Conservation (phyloP, 169 alveolate species). For the Plasmodium malariae region DNA sequence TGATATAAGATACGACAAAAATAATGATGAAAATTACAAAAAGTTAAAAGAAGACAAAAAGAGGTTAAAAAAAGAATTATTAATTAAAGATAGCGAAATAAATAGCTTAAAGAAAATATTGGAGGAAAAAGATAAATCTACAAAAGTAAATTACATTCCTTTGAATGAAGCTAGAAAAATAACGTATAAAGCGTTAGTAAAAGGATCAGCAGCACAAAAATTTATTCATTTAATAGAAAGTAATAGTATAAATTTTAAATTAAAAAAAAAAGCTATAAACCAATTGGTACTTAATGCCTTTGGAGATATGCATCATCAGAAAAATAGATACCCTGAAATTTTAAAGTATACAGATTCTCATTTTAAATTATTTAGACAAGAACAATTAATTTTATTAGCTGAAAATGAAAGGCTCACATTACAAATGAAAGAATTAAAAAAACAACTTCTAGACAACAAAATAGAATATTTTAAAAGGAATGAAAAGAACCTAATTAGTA, state of each 20-base stretch:
- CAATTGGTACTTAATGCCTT: slow-evolving; percentile 78
- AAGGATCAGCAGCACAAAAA: slow-evolving; percentile 86
- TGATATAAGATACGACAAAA: slow-evolving; percentile 13
- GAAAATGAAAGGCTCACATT: slow-evolving; percentile 85
- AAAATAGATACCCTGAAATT: slow-evolving; percentile 68
- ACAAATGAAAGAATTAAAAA: slow-evolving; percentile 82
- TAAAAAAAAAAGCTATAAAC: slow-evolving; percentile 79
- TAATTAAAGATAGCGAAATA: slow-evolving; percentile 48
- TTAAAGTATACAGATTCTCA: slow-evolving; percentile 82
- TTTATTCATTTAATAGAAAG: slow-evolving; percentile 76
- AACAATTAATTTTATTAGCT: slow-evolving; percentile 85
- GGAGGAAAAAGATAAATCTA: slow-evolving; percentile 54
- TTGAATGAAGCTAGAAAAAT: slow-evolving; percentile 79
- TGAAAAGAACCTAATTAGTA: slow-evolving; percentile 26
- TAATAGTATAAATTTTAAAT: slow-evolving; percentile 77
- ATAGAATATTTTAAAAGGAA: slow-evolving; percentile 54
- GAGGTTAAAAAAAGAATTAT: slow-evolving; percentile 52
- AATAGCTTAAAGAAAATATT: slow-evolving; percentile 48
- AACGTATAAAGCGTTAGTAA: slow-evolving; percentile 79
- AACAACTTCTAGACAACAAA: slow-evolving; percentile 74
- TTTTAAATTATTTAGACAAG: slow-evolving; percentile 85
- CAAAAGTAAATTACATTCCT: slow-evolving; percentile 36
- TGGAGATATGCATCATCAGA: slow-evolving; percentile 71
- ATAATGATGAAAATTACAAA: slow-evolving; percentile 39
- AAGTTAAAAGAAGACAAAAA: slow-evolving; percentile 71